Conservation (phyloP, 352 stramenopile species). For the Phytopythium helicoides region DNA sequence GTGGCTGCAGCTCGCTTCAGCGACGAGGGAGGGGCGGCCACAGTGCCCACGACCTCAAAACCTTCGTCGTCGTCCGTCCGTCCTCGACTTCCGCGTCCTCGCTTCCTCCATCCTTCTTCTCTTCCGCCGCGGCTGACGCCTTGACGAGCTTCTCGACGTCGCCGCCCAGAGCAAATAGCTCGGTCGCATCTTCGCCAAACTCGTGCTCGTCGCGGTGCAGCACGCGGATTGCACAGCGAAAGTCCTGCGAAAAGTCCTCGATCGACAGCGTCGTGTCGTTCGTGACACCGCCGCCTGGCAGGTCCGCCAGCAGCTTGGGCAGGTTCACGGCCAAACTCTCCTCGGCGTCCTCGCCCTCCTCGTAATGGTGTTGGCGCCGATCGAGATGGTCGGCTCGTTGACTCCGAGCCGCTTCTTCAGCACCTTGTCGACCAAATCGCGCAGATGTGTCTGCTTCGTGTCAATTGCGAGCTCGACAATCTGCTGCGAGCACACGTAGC, state of each 20-base stretch:
- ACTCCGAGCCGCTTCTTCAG: slow-evolving; percentile 88
- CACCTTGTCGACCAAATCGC: slow-evolving; percentile 76
- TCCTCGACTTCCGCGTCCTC: slow-evolving; percentile 17
- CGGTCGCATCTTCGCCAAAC: slow-evolving; percentile 65
- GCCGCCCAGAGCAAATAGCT: slow-evolving; percentile 76
- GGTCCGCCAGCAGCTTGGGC: slow-evolving; percentile 79
- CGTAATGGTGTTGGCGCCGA: slow-evolving; percentile 91
- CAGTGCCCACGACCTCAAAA: slow-evolving; percentile 21
- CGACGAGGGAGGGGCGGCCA: slow-evolving; percentile 6
- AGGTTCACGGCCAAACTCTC: slow-evolving; percentile 84
- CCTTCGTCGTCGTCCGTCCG: slow-evolving; percentile 22
- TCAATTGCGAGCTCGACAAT: slow-evolving; percentile 90
- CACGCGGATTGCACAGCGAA: slow-evolving; percentile 82
- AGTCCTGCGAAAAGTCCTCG: slow-evolving; percentile 96
- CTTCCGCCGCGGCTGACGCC: slow-evolving; percentile 24
- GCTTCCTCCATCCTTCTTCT: slow-evolving; percentile 30
- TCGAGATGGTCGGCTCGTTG: slow-evolving; percentile 87
- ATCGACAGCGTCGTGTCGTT: slow-evolving; percentile 92
- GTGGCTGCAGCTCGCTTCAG: slow-evolving; percentile 17
- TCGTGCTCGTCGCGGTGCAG: slow-evolving; percentile 59
- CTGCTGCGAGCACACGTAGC: slow-evolving; percentile 96
- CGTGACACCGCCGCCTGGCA: slow-evolving; percentile 91
- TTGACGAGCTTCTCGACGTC: slow-evolving; percentile 57
- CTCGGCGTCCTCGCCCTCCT: slow-evolving; percentile 93
- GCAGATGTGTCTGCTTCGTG: slow-evolving; percentile 80